Conservation (phyloP, 768 basidiomycete species). For the Xerocomellus amylosporus region DNA sequence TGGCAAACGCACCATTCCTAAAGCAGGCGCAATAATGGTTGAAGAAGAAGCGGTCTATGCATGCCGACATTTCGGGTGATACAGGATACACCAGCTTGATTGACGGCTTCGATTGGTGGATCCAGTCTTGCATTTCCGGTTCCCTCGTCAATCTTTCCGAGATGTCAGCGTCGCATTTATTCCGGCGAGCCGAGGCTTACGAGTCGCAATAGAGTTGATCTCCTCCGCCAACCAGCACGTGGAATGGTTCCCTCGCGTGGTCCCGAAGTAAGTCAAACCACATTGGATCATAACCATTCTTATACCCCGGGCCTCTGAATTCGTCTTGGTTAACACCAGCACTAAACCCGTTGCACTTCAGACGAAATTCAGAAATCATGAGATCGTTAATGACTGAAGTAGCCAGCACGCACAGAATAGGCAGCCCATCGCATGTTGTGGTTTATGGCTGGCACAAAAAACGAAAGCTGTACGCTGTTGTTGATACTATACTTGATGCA, state of each 20-base stretch:
- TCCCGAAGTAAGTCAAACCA: constrained; percentile 91
- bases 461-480: constrained; percentile 68
- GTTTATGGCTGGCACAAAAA: constrained; percentile 74
- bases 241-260: constrained; percentile 79
- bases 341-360: constrained; percentile 84
- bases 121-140: constrained; percentile 87
- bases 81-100: constrained; percentile 58
- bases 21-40: constrained; percentile 88
- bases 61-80: constrained; percentile 65
- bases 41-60: constrained; percentile 87
- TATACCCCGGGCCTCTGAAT: constrained; percentile 78
- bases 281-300: constrained; percentile 82
- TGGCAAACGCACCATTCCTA: constrained; percentile 84
- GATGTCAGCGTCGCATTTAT: not conserved
- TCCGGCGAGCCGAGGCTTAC: constrained; percentile 37
- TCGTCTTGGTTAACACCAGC: constrained; percentile 87
- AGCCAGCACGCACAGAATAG: constrained; percentile 60
- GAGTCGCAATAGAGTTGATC: constrained; percentile 89
- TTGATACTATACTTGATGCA: constrained; percentile 80
- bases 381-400: not conserved
- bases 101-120: constrained; percentile 53
- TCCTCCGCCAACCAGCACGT: constrained; percentile 90
- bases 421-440: constrained; percentile 93
- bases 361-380: not conserved
- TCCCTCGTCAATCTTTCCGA: constrained; percentile 69